Percentiles rank a stretch among this genome's conserved stretches.
phyloP scores from a whole-genome alignment of 2,329 filamentous ascomycete genomes.

The Beauveria australis region DNA sequence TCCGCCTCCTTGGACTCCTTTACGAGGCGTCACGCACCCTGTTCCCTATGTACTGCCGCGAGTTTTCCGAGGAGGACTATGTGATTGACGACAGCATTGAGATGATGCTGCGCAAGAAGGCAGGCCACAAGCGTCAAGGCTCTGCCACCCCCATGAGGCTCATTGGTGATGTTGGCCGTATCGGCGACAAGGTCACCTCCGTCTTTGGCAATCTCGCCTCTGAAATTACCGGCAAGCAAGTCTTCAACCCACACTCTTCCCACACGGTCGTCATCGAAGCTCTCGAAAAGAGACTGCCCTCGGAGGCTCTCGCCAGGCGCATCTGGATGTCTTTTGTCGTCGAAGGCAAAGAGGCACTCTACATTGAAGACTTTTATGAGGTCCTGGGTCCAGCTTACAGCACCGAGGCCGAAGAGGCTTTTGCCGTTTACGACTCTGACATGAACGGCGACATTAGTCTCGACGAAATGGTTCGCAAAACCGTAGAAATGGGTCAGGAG shows the following conservation, averaged over 20 bases:
- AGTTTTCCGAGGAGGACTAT: slow-evolving; percentile 88
- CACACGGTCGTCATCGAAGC: slow-evolving; percentile 87
- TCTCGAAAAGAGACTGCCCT: slow-evolving; percentile 72
- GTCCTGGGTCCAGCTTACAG: slow-evolving; percentile 71
- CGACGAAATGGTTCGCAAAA: slow-evolving; percentile 87
- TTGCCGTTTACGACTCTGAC: slow-evolving; percentile 73
- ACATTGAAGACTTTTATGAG: slow-evolving; percentile 73
- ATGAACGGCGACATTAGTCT: slow-evolving; percentile 89
- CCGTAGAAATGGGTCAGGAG: slow-evolving; percentile 75
- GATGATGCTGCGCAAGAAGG: slow-evolving; percentile 53
- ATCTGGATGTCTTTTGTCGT: slow-evolving; percentile 98
- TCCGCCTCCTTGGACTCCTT: slow-evolving; percentile 72
- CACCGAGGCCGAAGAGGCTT: slow-evolving; percentile 78
- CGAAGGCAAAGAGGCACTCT: slow-evolving; percentile 75
- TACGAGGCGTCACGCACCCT: slow-evolving; percentile 84
- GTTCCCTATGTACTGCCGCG: slow-evolving; percentile 86
- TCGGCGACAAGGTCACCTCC: slow-evolving; percentile 89
- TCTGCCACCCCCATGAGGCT: slow-evolving; percentile 70
- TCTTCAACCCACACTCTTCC: slow-evolving; percentile 86
- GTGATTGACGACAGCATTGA: slow-evolving; percentile 81
- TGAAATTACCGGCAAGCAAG: slow-evolving; percentile 90
- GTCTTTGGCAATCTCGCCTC: slow-evolving; percentile 89
- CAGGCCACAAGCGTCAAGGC: slow-evolving; percentile 41
- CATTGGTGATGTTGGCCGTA: slow-evolving; percentile 66
- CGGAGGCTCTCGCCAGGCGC: slow-evolving; percentile 85